Conservation (phyloP, 1,284 basidiomycete species). For the Trametes hirsuta region DNA sequence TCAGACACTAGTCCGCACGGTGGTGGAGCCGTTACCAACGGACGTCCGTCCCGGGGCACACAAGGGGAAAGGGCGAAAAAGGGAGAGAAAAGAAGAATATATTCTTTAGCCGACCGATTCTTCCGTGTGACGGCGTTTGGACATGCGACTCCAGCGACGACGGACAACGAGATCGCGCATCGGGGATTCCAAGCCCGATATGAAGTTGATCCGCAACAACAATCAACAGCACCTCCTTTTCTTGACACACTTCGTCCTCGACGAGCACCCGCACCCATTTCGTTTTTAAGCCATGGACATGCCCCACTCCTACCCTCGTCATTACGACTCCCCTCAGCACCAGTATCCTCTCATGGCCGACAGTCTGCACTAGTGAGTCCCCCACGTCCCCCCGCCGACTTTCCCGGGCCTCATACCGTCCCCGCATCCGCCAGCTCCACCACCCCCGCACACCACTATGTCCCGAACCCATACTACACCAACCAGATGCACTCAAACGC, state of each 20-base stretch:
- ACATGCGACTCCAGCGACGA: slow-evolving; percentile 21
- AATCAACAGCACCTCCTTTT: slow-evolving; percentile 31
- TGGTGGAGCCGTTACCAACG: slow-evolving; percentile 19
- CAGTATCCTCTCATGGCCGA: slow-evolving; percentile 56
- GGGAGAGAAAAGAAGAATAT: slow-evolving; percentile 21
- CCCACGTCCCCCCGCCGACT: slow-evolving; percentile 2
- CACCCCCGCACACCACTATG: slow-evolving; percentile 39
- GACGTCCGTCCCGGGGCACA: slow-evolving; percentile 10
- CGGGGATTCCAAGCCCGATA: slow-evolving; percentile 33
- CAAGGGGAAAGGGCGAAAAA: slow-evolving; percentile 19
- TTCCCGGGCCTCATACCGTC: slow-evolving; percentile 18
- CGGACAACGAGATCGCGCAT: slow-evolving; percentile 27
- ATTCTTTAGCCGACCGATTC: slow-evolving; percentile 27
- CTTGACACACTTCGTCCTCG: slow-evolving; percentile 19
- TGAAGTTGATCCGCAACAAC: slow-evolving; percentile 38
- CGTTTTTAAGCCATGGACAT: slow-evolving; percentile 35
- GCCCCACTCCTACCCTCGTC: slow-evolving; percentile 25
- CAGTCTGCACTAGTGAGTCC: slow-evolving; percentile 61
- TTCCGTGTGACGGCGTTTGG: slow-evolving; percentile 26
- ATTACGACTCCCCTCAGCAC: slow-evolving; percentile 29
- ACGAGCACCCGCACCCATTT: slow-evolving; percentile 23
- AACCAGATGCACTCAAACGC: slow-evolving; percentile 44
- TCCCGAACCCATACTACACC: slow-evolving; percentile 48
- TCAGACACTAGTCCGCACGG: slow-evolving; percentile 10
- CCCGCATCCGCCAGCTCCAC: slow-evolving; percentile 37